Percentiles rank a stretch among this genome's conserved stretches.
phyloP scores from a whole-genome alignment of 257 asterid species.

The Salvia hispanica region DNA sequence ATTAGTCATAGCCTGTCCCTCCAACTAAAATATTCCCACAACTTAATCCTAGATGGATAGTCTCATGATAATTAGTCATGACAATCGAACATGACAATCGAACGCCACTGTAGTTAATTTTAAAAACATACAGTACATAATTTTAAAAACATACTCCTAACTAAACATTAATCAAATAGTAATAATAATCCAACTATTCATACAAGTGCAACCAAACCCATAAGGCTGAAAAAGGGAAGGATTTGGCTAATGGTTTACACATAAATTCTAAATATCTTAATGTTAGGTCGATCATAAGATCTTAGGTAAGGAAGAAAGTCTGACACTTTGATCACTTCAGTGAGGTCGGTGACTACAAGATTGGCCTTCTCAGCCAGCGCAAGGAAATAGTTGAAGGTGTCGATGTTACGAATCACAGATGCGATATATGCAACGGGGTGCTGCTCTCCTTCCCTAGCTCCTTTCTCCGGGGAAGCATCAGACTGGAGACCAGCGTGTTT shows the following conservation, averaged over 20 bases:
- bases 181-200: not conserved
- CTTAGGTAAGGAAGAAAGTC: conserved; percentile 74
- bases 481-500: not conserved
- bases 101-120: too few species aligned
- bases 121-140: too few species aligned
- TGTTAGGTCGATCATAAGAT: conserved; percentile 58
- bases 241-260: not conserved
- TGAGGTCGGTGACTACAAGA: conserved; percentile 59
- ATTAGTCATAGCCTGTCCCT: too few species aligned
- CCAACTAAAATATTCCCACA: too few species aligned
- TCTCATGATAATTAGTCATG: too few species aligned
- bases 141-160: too few species aligned
- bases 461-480: conserved; percentile 26
- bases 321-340: conserved; percentile 46
- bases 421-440: conserved; percentile 73
- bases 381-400: conserved; percentile 71
- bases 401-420: conserved; percentile 72
- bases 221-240: not conserved
- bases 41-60: too few species aligned
- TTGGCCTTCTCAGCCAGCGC: conserved; percentile 55
- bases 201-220: not conserved
- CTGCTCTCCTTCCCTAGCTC: conserved; percentile 22
- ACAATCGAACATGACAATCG: too few species aligned
- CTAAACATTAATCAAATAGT: too few species aligned
- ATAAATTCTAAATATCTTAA: conserved; percentile 60